phyloP scores from a whole-genome alignment of 768 basidiomycete genomes.

The Boletus insuetus region DNA sequence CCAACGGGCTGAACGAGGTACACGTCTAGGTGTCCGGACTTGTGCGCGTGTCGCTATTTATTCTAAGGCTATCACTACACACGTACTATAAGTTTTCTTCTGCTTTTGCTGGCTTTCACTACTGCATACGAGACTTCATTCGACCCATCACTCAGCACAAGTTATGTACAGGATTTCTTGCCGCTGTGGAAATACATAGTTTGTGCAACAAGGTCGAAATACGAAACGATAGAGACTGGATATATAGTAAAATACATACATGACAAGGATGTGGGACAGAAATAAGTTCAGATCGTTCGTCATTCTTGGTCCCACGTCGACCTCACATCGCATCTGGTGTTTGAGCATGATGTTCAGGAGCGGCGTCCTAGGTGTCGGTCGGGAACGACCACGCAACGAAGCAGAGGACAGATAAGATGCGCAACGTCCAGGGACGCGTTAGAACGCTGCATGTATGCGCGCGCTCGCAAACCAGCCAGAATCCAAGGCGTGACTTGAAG shows the following conservation, averaged over 20 bases:
- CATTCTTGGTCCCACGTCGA: not conserved
- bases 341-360: not conserved
- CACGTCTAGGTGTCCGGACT: conserved; percentile 5
- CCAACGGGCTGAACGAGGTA: conserved; percentile 17
- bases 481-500: not conserved
- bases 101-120: not conserved
- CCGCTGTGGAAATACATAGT: not conserved
- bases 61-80: conserved; percentile 19
- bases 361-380: not conserved
- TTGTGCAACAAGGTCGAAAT: not conserved
- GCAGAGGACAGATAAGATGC: too few relatives aligned
- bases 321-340: not conserved
- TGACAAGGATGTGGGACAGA: not conserved
- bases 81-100: not conserved
- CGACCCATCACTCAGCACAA: not conserved
- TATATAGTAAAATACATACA: conserved; percentile 4
- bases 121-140: not conserved
- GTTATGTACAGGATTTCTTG: not conserved
- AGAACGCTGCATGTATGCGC: not conserved
- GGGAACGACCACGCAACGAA: not conserved
- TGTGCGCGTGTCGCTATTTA: conserved; percentile 4
- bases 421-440: not conserved
- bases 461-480: not conserved
- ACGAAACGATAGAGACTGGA: not conserved
- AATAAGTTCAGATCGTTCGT: not conserved